Conservation (phyloP, 2,329 filamentous ascomycete genomes). For the Lasiodiplodia hormozganensis region DNA sequence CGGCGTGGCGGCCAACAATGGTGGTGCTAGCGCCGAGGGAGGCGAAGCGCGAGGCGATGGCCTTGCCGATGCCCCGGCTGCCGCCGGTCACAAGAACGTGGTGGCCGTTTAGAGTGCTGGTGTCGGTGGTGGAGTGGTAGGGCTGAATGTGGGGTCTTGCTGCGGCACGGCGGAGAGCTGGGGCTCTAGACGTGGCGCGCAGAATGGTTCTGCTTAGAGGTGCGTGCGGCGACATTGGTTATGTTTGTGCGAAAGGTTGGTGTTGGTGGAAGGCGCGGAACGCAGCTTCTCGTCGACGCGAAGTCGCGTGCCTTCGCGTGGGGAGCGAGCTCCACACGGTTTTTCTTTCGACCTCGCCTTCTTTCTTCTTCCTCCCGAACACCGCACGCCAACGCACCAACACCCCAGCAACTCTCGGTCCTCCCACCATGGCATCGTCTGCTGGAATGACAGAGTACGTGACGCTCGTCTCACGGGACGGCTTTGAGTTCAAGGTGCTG, state of each 20-base stretch:
- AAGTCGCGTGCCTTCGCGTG: slow-evolving; percentile 25
- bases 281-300: slow-evolving; percentile 9
- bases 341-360: not conserved
- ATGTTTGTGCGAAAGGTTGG: not conserved
- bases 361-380: not conserved
- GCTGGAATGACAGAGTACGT: slow-evolving; percentile 66
- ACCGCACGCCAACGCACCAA: not conserved
- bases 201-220: not conserved
- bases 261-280: not conserved
- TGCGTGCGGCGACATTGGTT: not conserved
- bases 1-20: slow-evolving; percentile 41
- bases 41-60: slow-evolving; percentile 45
- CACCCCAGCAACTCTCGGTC: not conserved
- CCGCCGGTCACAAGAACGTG: slow-evolving; percentile 49
- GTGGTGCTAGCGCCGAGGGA: slow-evolving; percentile 39
- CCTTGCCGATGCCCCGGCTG: slow-evolving; percentile 47
- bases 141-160: not conserved
- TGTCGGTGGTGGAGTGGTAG: slow-evolving; percentile 5
- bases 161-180: not conserved
- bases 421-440: slow-evolving; percentile 13
- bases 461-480: slow-evolving; percentile 77
- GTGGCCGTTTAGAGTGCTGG: slow-evolving; percentile 1
- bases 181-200: slow-evolving; percentile 5
- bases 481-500: slow-evolving; percentile 77
- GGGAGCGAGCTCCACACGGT: not conserved